Conservation (phyloP, 2,329 filamentous ascomycete genomes). For the Penicillium sp. region DNA sequence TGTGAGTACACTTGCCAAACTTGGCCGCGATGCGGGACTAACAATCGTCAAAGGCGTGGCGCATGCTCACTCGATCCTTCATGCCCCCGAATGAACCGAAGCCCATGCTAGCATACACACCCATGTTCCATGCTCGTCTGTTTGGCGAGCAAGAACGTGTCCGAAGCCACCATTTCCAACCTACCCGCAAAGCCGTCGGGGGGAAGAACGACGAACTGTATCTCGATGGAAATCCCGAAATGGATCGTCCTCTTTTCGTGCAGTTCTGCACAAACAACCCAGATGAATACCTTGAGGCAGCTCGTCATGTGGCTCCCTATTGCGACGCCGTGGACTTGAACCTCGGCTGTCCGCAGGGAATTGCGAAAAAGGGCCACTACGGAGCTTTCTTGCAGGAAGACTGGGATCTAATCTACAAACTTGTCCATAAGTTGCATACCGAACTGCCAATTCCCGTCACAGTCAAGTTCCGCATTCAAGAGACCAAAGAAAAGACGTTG, state of each 20-base stretch:
- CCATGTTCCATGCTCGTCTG: constrained; percentile 93
- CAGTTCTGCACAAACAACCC: constrained; percentile 76
- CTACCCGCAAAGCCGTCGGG: constrained; percentile 48
- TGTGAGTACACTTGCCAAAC: constrained; percentile 56
- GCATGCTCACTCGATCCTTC: constrained; percentile 92
- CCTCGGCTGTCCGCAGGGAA: constrained; percentile 93
- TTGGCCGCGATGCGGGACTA: neutral
- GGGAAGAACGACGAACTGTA: constrained; percentile 45
- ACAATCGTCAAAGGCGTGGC: constrained; percentile 72
- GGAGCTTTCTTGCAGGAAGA: constrained; percentile 95
- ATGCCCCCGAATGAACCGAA: constrained; percentile 66
- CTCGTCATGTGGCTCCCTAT: constrained; percentile 75
- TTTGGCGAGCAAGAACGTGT: constrained; percentile 78
- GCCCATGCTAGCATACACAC: constrained; percentile 81
- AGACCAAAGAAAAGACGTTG: constrained; percentile 82
- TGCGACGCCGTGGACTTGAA: constrained; percentile 97
- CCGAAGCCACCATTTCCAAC: constrained; percentile 78
- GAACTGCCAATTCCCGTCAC: constrained; percentile 83
- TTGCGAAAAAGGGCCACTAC: constrained; percentile 86
- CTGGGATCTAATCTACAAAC: constrained; percentile 75
- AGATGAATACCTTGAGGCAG: constrained; percentile 61
- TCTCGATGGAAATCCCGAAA: constrained; percentile 81
- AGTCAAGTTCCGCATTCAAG: constrained; percentile 89
- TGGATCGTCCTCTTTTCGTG: constrained; percentile 89
- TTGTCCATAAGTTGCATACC: constrained; percentile 81